Evolutionary conservation across 495 filamentous ascomycete species (phyloP).

Genomic region (Trichoderma orchidacearum): DNA sequence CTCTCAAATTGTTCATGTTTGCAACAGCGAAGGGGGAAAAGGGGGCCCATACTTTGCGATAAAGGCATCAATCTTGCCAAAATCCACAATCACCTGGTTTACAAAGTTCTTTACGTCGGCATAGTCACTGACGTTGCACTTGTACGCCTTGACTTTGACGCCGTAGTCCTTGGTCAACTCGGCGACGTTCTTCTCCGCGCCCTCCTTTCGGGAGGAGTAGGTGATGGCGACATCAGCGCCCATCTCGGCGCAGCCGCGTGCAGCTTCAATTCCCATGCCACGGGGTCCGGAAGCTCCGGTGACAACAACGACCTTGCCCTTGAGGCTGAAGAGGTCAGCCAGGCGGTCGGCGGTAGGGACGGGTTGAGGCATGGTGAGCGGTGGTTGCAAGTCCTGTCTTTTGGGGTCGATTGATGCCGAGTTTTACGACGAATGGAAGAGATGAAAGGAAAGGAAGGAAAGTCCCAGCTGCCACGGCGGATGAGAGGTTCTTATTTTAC

Average conservation of each 20-base stretch:
- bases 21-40: not conserved
- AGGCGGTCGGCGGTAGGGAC: conserved; percentile 18
- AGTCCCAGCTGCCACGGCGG: not conserved
- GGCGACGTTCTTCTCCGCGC: conserved; percentile 44
- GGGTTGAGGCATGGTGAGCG: conserved; percentile 15
- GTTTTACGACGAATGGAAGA: no score
- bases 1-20: not conserved
- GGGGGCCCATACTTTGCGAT: conserved; percentile 29
- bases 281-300: conserved; percentile 37
- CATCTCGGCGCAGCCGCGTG: conserved; percentile 34
- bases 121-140: conserved; percentile 50
- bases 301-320: conserved; percentile 39
- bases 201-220: conserved; percentile 28
- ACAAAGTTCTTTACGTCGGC: conserved; percentile 39
- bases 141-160: conserved; percentile 52
- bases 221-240: conserved; percentile 36
- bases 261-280: conserved; percentile 36
- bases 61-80: conserved; percentile 38
- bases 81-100: conserved; percentile 34
- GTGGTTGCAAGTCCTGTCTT: not conserved
- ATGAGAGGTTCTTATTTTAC: not conserved
- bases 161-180: conserved; percentile 32
- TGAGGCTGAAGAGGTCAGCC: conserved; percentile 32
- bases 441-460: not conserved
- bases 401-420: conserved; percentile 2